Conservation (phyloP, 495 filamentous ascomycete species). For the Hypomontagnella monticulosa region DNA sequence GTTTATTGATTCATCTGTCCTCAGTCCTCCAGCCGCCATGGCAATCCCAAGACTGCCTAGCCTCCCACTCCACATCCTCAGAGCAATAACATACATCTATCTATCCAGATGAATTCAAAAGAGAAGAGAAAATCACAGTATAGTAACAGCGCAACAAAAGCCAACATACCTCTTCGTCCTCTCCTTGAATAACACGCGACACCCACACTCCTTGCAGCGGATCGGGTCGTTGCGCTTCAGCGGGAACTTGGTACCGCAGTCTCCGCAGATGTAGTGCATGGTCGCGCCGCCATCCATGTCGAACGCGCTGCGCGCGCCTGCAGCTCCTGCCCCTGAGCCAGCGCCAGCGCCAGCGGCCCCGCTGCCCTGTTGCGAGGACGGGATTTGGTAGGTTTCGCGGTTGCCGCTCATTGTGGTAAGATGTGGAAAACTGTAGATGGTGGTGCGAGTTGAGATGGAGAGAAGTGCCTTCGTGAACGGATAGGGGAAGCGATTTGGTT, state of each 20-base stretch:
- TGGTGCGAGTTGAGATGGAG: neutral
- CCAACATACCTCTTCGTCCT: constrained; percentile 86
- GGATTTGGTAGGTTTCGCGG: constrained; percentile 70
- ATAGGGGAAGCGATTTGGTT: no score
- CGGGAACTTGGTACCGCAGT: constrained; percentile 84
- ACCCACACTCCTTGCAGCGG: constrained; percentile 94
- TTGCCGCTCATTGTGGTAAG: constrained; percentile 6
- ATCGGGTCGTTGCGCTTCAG: constrained; percentile 88
- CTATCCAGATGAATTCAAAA: neutral
- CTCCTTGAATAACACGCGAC: constrained; percentile 97
- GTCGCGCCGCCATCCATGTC: constrained; percentile 47
- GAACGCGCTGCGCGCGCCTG: constrained; percentile 44
- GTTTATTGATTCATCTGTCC: no score
- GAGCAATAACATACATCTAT: no score
- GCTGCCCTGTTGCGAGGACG: constrained; percentile 47
- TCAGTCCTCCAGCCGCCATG: no score
- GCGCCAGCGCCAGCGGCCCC: constrained; percentile 30
- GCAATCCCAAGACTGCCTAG: no score
- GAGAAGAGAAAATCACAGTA: no score
- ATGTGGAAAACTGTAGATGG: neutral
- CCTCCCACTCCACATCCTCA: no score
- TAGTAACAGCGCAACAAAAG: neutral
- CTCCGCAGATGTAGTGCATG: constrained; percentile 91
- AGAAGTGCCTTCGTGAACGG: no score
- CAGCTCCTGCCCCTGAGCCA: constrained; percentile 14